Base-by-base conservation (phyloP, 139 green algal species). In the Chlorella ohadii region DNA sequence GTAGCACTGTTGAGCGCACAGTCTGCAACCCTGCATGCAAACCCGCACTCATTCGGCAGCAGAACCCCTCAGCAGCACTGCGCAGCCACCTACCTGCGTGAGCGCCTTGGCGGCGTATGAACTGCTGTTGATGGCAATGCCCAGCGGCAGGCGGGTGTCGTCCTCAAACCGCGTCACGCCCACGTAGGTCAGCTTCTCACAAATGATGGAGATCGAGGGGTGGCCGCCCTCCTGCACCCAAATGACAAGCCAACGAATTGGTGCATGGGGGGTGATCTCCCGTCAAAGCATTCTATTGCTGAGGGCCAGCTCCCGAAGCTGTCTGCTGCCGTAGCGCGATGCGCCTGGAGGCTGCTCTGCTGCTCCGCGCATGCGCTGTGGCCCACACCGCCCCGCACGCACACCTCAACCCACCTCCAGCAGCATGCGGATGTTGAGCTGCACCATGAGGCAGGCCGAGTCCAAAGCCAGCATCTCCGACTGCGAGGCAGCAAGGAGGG, bases 111-210 rank as follows among this genome's bases (percentile, higher is more conserved):
- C 92, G 1, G 87, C 70, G 57, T 89, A 95, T 39, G 76, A 83
- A 28, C 89, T 85, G 39, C 90, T 84, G 88, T 95, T 94, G 78
- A 94, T 47, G 38, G 70, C 78, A 38, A 93, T 86, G 61, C 91
- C 89, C 12, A 95, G 87, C 2, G 92, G 92, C 59, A 95, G 85
- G 15, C 61, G 76, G 3, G 83, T 75, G 28, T 88, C 72, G 85
- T 95, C 89, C 79, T 95, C 92, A 85, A 95, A 95, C 3, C 92
- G 84, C 0, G 92, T 95, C 33, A 90, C 41, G 16, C 85, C 78
- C 63, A 68, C 27, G 31, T 36, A 78, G 0, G 41, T 61, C 25
- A 64, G 47, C 74, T 81, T 92, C 74, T 93, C 90, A 75, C 79
- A 89, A 25, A 95, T 70, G 74, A 94, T 92, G 87, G 89, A 90